phyloP scores from a whole-genome alignment of 2,329 filamentous ascomycete genomes.

The Aureobasidium zeae region DNA sequence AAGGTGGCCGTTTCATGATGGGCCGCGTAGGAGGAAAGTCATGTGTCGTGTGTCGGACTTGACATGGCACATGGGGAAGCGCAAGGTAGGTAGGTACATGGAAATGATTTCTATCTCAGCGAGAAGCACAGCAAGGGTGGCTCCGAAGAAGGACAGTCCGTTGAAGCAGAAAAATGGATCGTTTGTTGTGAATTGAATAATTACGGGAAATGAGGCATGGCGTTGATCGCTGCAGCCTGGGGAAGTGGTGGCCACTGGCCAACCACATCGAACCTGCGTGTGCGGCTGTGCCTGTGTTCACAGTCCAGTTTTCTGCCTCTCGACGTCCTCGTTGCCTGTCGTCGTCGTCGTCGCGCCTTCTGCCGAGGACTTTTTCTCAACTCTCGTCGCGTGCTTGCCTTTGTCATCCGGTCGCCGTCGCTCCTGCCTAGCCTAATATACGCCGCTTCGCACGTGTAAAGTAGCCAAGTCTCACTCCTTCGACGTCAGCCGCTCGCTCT shows the following conservation, averaged over 20 bases:
- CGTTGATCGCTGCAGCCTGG: conserved; percentile 9
- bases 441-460: conserved; percentile 2
- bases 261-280: conserved; percentile 11
- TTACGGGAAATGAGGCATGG: conserved; percentile 8
- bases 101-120: too few species aligned
- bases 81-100: too few species aligned
- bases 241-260: background rate
- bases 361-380: background rate
- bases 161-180: background rate
- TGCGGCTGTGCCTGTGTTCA: conserved; percentile 7
- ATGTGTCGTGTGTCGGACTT: background rate
- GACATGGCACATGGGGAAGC: background rate
- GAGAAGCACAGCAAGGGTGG: background rate
- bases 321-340: too few species aligned
- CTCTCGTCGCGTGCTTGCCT: conserved; percentile 4
- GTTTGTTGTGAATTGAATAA: conserved; percentile 3
- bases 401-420: conserved; percentile 12
- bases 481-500: conserved; percentile 5
- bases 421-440: conserved; percentile 7
- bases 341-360: conserved; percentile 15
- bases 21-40: background rate
- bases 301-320: conserved; percentile 9
- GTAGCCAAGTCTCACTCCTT: conserved; percentile 9
- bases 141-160: background rate
- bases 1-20: conserved; percentile 5